phyloP scores from a whole-genome alignment of 1,284 basidiomycete genomes.

The Pseudozyma sp. region DNA sequence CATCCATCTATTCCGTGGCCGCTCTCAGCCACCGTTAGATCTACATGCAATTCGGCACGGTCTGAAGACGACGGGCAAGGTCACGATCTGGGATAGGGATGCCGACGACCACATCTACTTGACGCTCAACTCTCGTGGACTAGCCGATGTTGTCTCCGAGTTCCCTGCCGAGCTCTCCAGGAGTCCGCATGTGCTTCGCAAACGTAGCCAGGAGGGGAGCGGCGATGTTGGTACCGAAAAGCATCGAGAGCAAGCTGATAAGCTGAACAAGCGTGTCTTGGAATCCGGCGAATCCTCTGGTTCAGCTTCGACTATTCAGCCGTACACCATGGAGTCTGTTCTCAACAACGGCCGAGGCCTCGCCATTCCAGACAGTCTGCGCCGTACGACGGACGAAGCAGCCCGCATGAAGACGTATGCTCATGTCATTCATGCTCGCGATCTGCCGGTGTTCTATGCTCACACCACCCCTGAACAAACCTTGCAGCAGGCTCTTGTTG shows the following conservation, averaged over 20 bases:
- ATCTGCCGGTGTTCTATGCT: too few relatives aligned
- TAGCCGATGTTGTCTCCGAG: neutral
- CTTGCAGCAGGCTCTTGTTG: conserved; percentile 1
- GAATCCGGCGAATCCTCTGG: too few relatives aligned
- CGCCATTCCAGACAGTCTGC: too few relatives aligned
- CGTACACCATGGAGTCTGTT: too few relatives aligned
- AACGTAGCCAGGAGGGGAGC: neutral
- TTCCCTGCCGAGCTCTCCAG: neutral
- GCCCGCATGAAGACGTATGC: too few relatives aligned
- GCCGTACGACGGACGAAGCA: too few relatives aligned
- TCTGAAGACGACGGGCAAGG: neutral
- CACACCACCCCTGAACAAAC: too few relatives aligned
- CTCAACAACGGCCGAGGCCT: too few relatives aligned
- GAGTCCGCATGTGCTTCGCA: neutral
- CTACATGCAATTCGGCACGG: neutral
- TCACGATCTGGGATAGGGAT: neutral
- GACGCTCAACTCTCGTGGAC: neutral
- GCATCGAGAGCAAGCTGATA: too few relatives aligned
- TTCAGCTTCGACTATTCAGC: neutral
- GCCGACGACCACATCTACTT: neutral
- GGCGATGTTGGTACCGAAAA: neutral
- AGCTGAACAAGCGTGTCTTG: too few relatives aligned
- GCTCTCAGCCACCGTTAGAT: neutral
- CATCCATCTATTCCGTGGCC: neutral
- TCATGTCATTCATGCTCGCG: too few relatives aligned